Evolutionary conservation across 306 rosid genomes (phyloP), one percentile per base, ranked within the genome.

Genomic region (Mimosa bimucronata): DNA sequence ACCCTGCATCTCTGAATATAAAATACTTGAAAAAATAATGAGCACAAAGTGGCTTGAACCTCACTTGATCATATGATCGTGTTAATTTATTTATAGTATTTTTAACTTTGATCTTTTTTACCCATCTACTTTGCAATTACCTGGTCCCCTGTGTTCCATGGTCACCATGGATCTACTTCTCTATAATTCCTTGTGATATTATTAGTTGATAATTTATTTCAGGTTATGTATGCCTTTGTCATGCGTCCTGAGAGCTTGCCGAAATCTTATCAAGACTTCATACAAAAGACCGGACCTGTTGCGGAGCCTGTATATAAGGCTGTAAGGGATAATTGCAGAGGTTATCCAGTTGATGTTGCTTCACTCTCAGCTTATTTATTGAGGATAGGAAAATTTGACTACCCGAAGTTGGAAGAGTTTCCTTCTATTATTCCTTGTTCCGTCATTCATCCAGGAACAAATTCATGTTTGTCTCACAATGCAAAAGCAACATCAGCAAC

Each of bases 191-290:
- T 34, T 75, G 11, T 52, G 67, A 66, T 84, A 73, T 29, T 71
- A 79, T 68, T 53, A 10, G 73, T 74, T 46, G 44, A 80, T 29
- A 71, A 44, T 23, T 38, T 69, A 71, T 85, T 83, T 84, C 91
- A 95, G 98, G 95, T 95, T 83, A 92, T 95, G 97, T 95, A 95
- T 78, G 80, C 92, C 74, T 95, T 95, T 90, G 98, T 95, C 75
- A 95, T 95, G 98, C 97, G 95, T 74, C 98, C 97, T 46, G 98
- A 92, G 89, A 92, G 95, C 88, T 87, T 95, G 89, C 98, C 97
- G 19, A 92, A 95, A 83, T 66, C 97, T 74, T 95, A 95, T 86
- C 94, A 88, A 74, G 97, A 95, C 37, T 94, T 94, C 71, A 92
- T 95, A 75, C 98, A 92, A 77, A 95, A 92, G 85, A 92, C 97